Evolutionary conservation across 495 filamentous ascomycete genomes (phyloP).

Genomic region (Podospora australis): DNA sequence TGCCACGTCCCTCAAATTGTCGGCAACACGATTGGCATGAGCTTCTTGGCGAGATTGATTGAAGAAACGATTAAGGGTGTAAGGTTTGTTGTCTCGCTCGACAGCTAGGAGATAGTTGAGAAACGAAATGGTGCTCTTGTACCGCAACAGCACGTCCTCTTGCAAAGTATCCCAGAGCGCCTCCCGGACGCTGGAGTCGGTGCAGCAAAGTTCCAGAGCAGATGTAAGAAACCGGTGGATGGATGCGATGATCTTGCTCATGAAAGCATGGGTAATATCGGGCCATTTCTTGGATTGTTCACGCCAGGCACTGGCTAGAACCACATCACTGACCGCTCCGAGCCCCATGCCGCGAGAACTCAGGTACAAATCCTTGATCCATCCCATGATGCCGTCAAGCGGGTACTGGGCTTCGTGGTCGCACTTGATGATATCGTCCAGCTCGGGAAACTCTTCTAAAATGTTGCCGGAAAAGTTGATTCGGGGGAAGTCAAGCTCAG

Average conservation of each 20-base stretch:
- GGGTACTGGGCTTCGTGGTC: not conserved
- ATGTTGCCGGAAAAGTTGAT: too few species aligned
- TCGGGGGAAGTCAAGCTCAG: too few species aligned
- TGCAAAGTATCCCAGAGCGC: conserved; percentile 32
- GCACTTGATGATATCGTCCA: conserved; percentile 5
- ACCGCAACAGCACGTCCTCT: conserved; percentile 37
- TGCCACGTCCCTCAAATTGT: conserved; percentile 6
- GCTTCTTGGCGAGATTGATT: conserved; percentile 41
- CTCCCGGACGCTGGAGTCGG: conserved; percentile 30
- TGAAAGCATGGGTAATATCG: conserved; percentile 37
- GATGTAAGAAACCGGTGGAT: conserved; percentile 46
- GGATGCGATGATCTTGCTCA: conserved; percentile 37
- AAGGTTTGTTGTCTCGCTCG: conserved; percentile 40
- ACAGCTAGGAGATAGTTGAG: conserved; percentile 41
- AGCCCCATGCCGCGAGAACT: conserved; percentile 25
- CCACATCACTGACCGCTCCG: conserved; percentile 16
- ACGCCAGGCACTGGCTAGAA: conserved; percentile 44
- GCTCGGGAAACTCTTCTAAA: conserved; percentile 15
- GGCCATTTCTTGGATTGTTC: conserved; percentile 53
- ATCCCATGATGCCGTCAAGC: conserved; percentile 5
- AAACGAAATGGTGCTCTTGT: conserved; percentile 35
- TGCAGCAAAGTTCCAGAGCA: conserved; percentile 23
- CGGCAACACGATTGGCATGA: conserved; percentile 23
- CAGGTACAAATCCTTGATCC: conserved; percentile 18
- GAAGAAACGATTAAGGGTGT: conserved; percentile 51